Conservation (phyloP, 1,139 yeast genomes). For the Debaryomyces robertsiae region DNA sequence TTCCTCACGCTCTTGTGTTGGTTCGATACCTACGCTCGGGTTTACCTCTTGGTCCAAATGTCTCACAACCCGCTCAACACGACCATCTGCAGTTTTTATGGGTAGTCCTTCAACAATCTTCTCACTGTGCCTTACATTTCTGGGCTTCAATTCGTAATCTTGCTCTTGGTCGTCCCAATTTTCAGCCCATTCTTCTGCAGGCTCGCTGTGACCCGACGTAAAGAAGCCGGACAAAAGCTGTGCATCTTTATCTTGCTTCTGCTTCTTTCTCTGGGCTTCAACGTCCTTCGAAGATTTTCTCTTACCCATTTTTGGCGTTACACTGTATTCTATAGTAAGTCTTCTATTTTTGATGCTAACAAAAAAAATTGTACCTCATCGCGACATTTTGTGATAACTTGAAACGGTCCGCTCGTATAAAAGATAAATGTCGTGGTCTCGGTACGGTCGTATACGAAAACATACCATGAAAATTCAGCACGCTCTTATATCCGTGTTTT, state of each 20-base stretch:
- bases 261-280: conserved; percentile 51
- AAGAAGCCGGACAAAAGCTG: conserved; percentile 50
- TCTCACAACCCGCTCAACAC: conserved; percentile 61
- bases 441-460: conserved; percentile 8
- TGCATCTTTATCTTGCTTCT: conserved; percentile 51
- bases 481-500: conserved; percentile 6
- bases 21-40: conserved; percentile 19
- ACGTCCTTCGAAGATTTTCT: conserved; percentile 43
- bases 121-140: conserved; percentile 38
- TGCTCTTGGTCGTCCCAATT: conserved; percentile 67
- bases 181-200: conserved; percentile 15
- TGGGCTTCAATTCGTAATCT: conserved; percentile 65
- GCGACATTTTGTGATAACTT: conserved; percentile 9
- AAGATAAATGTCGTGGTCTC: conserved; percentile 2
- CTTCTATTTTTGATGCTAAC: neutral
- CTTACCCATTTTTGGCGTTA: conserved; percentile 44
- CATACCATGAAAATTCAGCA: conserved; percentile 1
- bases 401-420: neutral
- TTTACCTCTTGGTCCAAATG: conserved; percentile 30
- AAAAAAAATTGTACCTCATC: conserved; percentile 10
- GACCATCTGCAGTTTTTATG: conserved; percentile 72
- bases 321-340: no score
- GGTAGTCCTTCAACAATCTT: conserved; percentile 75
- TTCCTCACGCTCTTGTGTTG: conserved; percentile 25
- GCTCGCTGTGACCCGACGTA: conserved; percentile 18